phyloP scores from a whole-genome alignment of 2,329 filamentous ascomycete genomes.

The Calonectria honghensis region DNA sequence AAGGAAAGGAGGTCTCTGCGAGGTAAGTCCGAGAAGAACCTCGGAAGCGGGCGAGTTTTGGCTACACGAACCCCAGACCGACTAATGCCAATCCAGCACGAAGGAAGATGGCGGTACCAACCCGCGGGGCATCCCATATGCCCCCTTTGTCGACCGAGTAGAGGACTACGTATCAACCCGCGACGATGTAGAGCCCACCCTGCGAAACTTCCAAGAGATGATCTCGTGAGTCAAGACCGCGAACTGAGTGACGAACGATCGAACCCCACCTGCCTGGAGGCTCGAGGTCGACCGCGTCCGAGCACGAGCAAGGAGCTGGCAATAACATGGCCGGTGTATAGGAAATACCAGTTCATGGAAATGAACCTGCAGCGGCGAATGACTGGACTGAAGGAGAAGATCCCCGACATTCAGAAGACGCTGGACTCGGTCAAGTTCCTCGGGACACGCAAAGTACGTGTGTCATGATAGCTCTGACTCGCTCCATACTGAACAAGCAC shows the following conservation, averaged over 20 bases:
- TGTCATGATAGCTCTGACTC: background rate
- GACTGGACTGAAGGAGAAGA: slow-evolving; percentile 90
- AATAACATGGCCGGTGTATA: slow-evolving; percentile 63
- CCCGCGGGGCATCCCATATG: slow-evolving; percentile 87
- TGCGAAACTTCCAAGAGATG: slow-evolving; percentile 94
- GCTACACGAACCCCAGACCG: background rate
- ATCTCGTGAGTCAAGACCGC: slow-evolving; percentile 80
- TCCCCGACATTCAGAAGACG: slow-evolving; percentile 97
- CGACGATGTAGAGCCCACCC: slow-evolving; percentile 85
- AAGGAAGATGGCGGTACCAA: slow-evolving; percentile 79
- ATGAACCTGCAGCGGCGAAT: slow-evolving; percentile 90
- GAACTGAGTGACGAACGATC: slow-evolving; percentile 34
- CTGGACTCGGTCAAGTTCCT: slow-evolving; percentile 93
- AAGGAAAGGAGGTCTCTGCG: slow-evolving; percentile 61
- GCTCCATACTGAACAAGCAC: slow-evolving; percentile 45
- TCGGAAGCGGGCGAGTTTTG: background rate
- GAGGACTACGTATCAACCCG: slow-evolving; percentile 90
- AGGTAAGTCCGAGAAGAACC: slow-evolving; percentile 56
- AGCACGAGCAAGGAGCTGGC: slow-evolving; percentile 34
- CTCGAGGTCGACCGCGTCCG: slow-evolving; percentile 39
- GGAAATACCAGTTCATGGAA: slow-evolving; percentile 99
- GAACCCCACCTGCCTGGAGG: slow-evolving; percentile 18
- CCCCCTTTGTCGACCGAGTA: slow-evolving; percentile 90
- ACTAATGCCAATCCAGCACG: slow-evolving; percentile 52
- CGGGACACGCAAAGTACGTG: slow-evolving; percentile 80